These are phyloP conservation scores for Raphanus raphanistrum DNA, from an alignment of 345 rosid genomes.

Conservation along the genomic window DNA sequence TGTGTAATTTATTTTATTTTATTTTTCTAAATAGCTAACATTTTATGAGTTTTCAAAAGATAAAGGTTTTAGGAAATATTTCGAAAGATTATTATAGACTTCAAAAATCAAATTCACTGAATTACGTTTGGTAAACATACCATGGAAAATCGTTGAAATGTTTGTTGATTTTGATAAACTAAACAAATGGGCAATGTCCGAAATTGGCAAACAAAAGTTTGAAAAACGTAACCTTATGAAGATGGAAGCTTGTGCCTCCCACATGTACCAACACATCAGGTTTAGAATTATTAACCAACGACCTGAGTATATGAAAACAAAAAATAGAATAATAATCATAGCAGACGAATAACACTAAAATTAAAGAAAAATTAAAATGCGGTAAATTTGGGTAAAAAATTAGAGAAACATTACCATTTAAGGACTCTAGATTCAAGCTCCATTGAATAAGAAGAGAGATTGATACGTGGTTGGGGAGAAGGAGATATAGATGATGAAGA, in stretches of 20 bases:
- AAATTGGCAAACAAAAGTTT: background rate
- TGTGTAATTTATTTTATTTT: background rate
- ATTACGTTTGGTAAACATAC: background rate
- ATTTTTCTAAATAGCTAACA: background rate
- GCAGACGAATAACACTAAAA: background rate
- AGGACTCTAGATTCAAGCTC: slow-evolving; percentile 56
- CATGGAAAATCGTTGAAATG: slow-evolving; percentile 2
- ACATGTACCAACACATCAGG: slow-evolving; percentile 65
- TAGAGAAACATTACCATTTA: slow-evolving; percentile 48
- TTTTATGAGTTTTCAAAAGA: background rate
- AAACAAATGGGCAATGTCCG: background rate
- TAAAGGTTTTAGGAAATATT: background rate
- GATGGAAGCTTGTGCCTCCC: slow-evolving; percentile 60
- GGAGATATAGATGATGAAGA: slow-evolving; percentile 40
- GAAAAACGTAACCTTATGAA: slow-evolving; percentile 63
- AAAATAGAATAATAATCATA: background rate
- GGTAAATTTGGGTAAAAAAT: background rate
- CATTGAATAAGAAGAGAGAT: slow-evolving; percentile 38
- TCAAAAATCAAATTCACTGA: background rate
- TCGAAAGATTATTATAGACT: background rate
- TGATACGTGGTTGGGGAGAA: slow-evolving; percentile 26
- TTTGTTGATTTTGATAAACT: slow-evolving; percentile 9
- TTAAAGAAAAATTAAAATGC: background rate
- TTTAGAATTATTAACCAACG: slow-evolving; percentile 47
- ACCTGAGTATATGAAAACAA: slow-evolving; percentile 43